These are phyloP conservation scores for Dissophora globulifera DNA, from an alignment of 192 early-diverging fungal species.

Conservation along the genomic window DNA sequence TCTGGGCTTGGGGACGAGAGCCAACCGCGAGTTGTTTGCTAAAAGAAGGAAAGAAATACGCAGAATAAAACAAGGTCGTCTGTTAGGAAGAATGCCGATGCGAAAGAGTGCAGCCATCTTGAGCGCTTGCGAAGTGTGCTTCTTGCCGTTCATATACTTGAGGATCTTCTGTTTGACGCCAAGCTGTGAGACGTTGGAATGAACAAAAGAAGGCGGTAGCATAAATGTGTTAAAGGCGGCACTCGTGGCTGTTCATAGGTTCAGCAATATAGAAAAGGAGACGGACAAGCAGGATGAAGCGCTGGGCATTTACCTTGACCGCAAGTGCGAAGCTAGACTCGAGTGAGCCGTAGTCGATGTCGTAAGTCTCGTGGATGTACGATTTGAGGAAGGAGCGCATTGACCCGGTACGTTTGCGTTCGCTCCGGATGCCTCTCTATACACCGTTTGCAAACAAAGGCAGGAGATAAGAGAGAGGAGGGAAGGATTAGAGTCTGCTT, in stretches of 20 bases:
- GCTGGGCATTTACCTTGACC: constrained; percentile 22
- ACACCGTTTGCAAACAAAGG: too few species aligned
- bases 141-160: constrained; percentile 1
- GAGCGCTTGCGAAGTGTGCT: too few species aligned
- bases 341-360: not conserved
- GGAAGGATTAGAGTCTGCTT: too few species aligned
- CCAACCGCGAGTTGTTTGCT: constrained; percentile 1
- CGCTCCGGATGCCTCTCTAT: not conserved
- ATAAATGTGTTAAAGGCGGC: too few species aligned
- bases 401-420: not conserved
- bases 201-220: too few species aligned
- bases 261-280: too few species aligned
- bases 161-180: not conserved
- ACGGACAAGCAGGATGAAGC: too few species aligned
- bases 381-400: not conserved
- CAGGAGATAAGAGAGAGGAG: too few species aligned
- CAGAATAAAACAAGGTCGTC: not conserved
- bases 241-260: too few species aligned
- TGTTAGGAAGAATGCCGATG: too few species aligned
- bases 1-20: not conserved
- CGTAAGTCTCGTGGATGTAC: constrained; percentile 5
- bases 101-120: too few species aligned
- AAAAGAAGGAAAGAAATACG: not conserved
- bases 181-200: not conserved
- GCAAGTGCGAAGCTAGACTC: constrained; percentile 3